Conservation (phyloP, 192 early-diverging fungal species). For the Podila epigama region DNA sequence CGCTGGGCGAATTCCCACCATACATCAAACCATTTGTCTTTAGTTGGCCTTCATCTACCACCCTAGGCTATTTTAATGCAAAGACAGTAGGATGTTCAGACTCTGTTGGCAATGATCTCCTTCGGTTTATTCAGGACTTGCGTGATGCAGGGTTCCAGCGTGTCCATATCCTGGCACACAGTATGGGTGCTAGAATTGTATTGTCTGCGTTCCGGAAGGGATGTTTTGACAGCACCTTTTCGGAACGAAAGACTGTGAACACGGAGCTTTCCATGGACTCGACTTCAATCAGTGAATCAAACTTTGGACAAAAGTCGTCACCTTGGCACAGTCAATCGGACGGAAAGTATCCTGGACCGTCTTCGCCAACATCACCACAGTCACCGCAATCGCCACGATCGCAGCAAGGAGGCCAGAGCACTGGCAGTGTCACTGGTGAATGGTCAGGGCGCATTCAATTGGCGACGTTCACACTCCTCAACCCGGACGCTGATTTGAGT, state of each 20-base stretch:
- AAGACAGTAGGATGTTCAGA: conserved; percentile 37
- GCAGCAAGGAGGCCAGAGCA: no score
- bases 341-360: not conserved
- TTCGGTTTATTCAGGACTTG: conserved; percentile 43
- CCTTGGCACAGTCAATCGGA: conserved; percentile 19
- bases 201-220: conserved; percentile 38
- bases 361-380: no score
- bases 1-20: conserved; percentile 43
- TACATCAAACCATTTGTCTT: conserved; percentile 55
- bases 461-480: conserved; percentile 43
- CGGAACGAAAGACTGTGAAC: conserved; percentile 23
- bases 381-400: not conserved
- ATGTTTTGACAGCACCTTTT: conserved; percentile 20
- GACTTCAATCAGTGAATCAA: conserved; percentile 1
- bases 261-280: conserved; percentile 4
- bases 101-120: conserved; percentile 37
- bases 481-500: conserved; percentile 42
- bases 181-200: conserved; percentile 50
- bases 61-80: conserved; percentile 47
- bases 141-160: conserved; percentile 35
- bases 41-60: conserved; percentile 39
- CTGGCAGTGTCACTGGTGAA: conserved; percentile 8
- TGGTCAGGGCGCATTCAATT: conserved; percentile 19
- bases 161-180: conserved; percentile 48
- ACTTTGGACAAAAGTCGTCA: not conserved